Evolutionary conservation across 2,329 filamentous ascomycete species (phyloP), one percentile per base, ranked within the genome.

Genomic region (Pseudocercospora musae): DNA sequence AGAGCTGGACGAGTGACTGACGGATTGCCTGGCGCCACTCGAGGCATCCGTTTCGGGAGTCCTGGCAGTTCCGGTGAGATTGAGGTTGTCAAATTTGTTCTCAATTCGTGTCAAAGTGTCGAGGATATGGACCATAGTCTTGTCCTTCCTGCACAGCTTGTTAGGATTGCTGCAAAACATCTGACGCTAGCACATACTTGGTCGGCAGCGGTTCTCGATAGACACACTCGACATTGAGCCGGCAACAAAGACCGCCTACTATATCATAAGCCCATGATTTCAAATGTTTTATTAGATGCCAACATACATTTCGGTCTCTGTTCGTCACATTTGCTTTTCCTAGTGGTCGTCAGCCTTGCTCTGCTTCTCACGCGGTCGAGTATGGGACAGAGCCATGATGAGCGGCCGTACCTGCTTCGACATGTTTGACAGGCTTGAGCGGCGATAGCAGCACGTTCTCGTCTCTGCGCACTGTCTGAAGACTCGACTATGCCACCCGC

Each of bases 321-420:
- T 72, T 88, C 86, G 71, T 87, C 85, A 74, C 86, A 89, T 77
- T 83, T 85, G 67, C 87, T 85, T 74, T 88, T 89, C 67, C 86
- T 83, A 56, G 73, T 29, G 48, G 11, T 6, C 5, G 46, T 59
- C 46, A 59, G 57, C 29, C 11, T 10, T 23, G n/a, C 4, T 33
- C 44, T 29, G 18, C 37, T 18, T 23, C 44, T 25, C 29, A 5
- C 9, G 40, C 29, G 27, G 31, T 40, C 18, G 27, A 33, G 7
- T 20, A 4, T 3, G 29, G 18, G 18, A 29, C 25, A 54, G 27
- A 10, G 29, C 50, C 20, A 27, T 46, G 4, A 23, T 20, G 44
- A 31, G 20, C 42, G 42, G 27, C 31, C 65, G 25, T 62, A 74
- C 73, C 72, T 69, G 58, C 60, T 74, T 54, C 84, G 81, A 72